These are phyloP conservation scores for Sporothrix pallida DNA, from an alignment of 2,329 filamentous ascomycete genomes.

Conservation along the genomic window DNA sequence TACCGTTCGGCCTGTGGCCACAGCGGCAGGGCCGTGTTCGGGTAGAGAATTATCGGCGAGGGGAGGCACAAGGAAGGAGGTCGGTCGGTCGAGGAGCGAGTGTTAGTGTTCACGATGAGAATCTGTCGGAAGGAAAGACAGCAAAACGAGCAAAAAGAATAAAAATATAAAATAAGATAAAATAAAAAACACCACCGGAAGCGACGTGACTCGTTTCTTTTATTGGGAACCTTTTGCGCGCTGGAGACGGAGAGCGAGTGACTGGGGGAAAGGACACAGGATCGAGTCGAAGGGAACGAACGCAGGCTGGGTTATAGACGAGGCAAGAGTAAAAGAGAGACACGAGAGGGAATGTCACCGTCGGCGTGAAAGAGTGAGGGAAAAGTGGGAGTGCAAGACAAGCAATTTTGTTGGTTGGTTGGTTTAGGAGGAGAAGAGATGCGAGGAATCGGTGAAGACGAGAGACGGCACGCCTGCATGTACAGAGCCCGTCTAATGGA, in stretches of 20 bases:
- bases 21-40: background rate
- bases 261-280: background rate
- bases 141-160: too few species aligned
- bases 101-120: background rate
- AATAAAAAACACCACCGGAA: background rate
- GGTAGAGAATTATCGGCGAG: background rate
- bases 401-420: constrained; percentile 16
- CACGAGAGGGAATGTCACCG: background rate
- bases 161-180: background rate
- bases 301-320: too few species aligned
- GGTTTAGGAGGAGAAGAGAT: background rate
- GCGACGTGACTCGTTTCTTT: too few species aligned
- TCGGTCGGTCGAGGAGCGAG: background rate
- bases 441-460: constrained; percentile 28
- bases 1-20: constrained; percentile 12
- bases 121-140: background rate
- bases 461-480: constrained; percentile 27
- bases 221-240: background rate
- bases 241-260: background rate
- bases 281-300: background rate
- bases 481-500: background rate
- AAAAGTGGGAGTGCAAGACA: background rate
- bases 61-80: too few species aligned
- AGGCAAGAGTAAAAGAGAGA: background rate
- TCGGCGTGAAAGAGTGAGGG: background rate